Evolutionary conservation across 2,329 filamentous ascomycete genomes (phyloP).

Genomic region (Diaporthe batatas): DNA sequence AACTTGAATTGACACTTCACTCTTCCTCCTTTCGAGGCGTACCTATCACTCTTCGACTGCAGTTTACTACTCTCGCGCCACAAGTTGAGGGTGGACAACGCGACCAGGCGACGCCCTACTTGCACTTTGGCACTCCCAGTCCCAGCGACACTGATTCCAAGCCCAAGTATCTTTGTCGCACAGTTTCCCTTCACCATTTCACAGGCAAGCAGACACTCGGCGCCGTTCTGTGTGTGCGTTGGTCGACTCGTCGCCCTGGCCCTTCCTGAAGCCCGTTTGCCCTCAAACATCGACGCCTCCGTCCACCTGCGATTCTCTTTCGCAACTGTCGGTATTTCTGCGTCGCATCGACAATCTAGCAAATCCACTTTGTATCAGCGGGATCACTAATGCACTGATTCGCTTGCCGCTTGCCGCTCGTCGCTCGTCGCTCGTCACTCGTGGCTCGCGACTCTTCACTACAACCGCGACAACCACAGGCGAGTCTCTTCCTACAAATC

Average conservation of each 20-base stretch:
- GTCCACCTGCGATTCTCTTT: neutral
- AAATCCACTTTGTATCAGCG: neutral
- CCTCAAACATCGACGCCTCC: neutral
- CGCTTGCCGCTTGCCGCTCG: neutral
- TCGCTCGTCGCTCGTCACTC: neutral
- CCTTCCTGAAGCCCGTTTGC: neutral
- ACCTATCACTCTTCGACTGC: neutral
- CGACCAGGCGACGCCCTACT: neutral
- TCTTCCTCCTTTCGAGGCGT: neutral
- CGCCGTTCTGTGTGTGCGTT: neutral
- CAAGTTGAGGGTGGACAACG: neutral
- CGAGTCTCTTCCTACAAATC: neutral
- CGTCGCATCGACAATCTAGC: neutral
- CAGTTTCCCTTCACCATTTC: neutral
- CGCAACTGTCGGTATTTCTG: neutral
- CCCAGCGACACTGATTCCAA: neutral
- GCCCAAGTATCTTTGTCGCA: neutral
- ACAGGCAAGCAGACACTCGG: neutral
- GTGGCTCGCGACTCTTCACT: neutral
- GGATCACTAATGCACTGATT: neutral
- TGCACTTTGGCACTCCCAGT: neutral
- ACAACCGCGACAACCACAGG: neutral
- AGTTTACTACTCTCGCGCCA: neutral
- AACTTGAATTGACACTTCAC: neutral
- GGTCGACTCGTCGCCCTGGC: neutral